Evolutionary conservation across 805 yeast genomes (phyloP).

Genomic region (Pichia nanzhaoensis): DNA sequence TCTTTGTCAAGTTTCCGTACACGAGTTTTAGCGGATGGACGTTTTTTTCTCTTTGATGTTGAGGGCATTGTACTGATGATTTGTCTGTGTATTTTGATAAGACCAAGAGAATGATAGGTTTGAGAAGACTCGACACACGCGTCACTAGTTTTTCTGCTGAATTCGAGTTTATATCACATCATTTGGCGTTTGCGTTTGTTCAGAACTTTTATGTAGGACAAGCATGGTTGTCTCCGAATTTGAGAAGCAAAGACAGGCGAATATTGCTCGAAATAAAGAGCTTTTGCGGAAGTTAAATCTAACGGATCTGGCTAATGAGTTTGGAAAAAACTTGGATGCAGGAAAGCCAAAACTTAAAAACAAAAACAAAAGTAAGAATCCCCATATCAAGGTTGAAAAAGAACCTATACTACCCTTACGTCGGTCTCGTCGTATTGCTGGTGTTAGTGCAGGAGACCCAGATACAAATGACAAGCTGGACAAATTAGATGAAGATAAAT

Average conservation of each 20-base stretch:
- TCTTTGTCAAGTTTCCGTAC: slow-evolving; percentile 10
- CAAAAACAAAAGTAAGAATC: slow-evolving; percentile 9
- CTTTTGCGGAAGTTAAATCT: slow-evolving; percentile 66
- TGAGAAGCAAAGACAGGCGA: slow-evolving; percentile 65
- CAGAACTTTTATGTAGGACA: too few species aligned
- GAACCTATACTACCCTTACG: slow-evolving; percentile 48
- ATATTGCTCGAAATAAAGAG: slow-evolving; percentile 77
- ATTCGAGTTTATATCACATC: too few species aligned
- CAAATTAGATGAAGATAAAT: slow-evolving; percentile 31
- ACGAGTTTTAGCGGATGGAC: slow-evolving; percentile 15
- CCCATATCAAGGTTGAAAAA: slow-evolving; percentile 26
- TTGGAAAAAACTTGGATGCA: slow-evolving; percentile 7
- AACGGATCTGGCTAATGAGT: slow-evolving; percentile 41
- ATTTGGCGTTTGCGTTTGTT: too few species aligned
- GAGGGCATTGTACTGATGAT: neutral
- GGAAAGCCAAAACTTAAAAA: neutral
- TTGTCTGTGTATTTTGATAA: too few species aligned
- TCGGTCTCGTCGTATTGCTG: slow-evolving; percentile 74
- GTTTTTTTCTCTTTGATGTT: neutral
- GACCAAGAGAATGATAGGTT: too few species aligned
- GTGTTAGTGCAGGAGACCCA: slow-evolving; percentile 43
- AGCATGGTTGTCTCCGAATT: slow-evolving; percentile 47
- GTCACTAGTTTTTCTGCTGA: too few species aligned
- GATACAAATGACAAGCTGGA: slow-evolving; percentile 33
- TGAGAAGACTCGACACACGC: too few species aligned